phyloP scores from a whole-genome alignment of 140 eudicot genomes.

The Oenanthe javanica region DNA sequence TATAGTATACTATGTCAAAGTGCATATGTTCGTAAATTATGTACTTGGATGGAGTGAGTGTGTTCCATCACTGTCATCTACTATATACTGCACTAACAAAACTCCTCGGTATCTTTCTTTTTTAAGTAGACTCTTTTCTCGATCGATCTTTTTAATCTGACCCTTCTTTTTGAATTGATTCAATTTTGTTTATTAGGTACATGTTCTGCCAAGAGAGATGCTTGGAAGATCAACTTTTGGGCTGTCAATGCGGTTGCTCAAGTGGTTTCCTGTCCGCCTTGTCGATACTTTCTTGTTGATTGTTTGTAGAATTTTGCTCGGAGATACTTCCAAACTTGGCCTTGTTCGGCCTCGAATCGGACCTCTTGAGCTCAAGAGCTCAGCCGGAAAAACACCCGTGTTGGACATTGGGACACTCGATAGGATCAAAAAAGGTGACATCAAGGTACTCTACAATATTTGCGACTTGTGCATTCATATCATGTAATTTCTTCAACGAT shows the following conservation, averaged over 20 bases:
- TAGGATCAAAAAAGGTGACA: slow-evolving; percentile 62
- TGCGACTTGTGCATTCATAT: background rate
- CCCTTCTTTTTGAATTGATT: background rate
- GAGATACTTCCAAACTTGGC: slow-evolving; percentile 51
- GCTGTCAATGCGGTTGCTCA: slow-evolving; percentile 66
- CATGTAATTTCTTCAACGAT: background rate
- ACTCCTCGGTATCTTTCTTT: background rate
- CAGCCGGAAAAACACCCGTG: slow-evolving; percentile 67
- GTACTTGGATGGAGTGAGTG: background rate
- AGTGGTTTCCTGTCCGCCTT: slow-evolving; percentile 59
- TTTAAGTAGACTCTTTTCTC: background rate
- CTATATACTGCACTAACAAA: background rate
- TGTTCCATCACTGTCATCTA: slow-evolving; percentile 6
- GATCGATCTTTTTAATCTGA: background rate
- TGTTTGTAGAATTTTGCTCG: slow-evolving; percentile 48
- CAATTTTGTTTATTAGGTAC: slow-evolving; percentile 30
- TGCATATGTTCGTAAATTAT: background rate
- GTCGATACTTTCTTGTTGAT: slow-evolving; percentile 56
- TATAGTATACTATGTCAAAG: background rate
- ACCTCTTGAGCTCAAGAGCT: slow-evolving; percentile 65
- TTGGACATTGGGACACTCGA: slow-evolving; percentile 71
- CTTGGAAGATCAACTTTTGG: slow-evolving; percentile 66
- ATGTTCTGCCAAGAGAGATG: slow-evolving; percentile 69
- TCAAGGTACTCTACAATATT: slow-evolving; percentile 31
- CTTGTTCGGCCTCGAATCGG: slow-evolving; percentile 55